phyloP scores from a whole-genome alignment of 108 stramenopile species.

The Fistulifera pelliculosa region DNA sequence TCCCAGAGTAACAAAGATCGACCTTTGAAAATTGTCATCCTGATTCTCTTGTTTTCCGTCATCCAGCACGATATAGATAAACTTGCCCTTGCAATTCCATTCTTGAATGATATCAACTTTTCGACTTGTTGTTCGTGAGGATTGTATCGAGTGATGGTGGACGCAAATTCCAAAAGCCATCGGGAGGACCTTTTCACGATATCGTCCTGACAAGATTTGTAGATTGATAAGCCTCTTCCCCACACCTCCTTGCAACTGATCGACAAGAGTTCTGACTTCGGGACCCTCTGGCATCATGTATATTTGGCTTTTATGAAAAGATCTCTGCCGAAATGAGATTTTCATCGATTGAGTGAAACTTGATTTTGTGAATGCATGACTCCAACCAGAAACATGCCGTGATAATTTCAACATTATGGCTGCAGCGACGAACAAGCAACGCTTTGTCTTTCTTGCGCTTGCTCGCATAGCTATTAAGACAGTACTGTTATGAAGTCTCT shows the following conservation, averaged over 20 bases:
- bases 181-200: conserved; percentile 39
- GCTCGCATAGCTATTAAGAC: too few relatives aligned
- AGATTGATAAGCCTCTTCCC: conserved; percentile 53
- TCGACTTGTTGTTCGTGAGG: conserved; percentile 1
- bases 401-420: too few relatives aligned
- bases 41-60: conserved; percentile 21
- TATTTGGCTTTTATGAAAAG: conserved; percentile 10
- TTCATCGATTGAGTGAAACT: too few relatives aligned
- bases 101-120: conserved; percentile 42
- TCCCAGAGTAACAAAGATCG: conserved; percentile 81
- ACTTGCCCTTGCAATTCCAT: conserved; percentile 80
- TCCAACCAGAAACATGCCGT: too few relatives aligned
- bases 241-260: conserved; percentile 63
- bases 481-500: too few relatives aligned
- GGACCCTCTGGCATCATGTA: conserved; percentile 89
- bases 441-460: too few relatives aligned
- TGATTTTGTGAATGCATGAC: too few relatives aligned
- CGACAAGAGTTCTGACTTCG: conserved; percentile 69
- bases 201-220: conserved; percentile 67
- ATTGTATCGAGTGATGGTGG: conserved; percentile 53
- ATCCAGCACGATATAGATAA: conserved; percentile 68
- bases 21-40: conserved; percentile 50
- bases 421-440: too few relatives aligned
- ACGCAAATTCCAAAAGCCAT: conserved; percentile 61
- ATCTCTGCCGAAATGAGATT: not conserved